Evolutionary conservation across 2,329 filamentous ascomycete genomes (phyloP), one percentile per base, ranked within the genome.

Genomic region (Phialemoniopsis sp.): DNA sequence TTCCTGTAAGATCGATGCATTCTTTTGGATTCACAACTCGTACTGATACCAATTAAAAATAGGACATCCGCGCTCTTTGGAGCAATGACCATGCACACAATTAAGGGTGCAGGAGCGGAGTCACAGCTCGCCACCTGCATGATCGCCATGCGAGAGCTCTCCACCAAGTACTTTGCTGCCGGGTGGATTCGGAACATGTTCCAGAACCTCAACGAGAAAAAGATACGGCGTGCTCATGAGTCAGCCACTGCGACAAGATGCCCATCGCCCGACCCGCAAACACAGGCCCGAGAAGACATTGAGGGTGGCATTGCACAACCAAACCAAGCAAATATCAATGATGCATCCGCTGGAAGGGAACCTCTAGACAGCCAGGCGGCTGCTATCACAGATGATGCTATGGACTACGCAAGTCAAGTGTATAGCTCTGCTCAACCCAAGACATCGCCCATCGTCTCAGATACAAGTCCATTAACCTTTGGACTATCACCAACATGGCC

Each of bases 111-210:
- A 13, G 37, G 29, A 8, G 37, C 29, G 13, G 37, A 38, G 16
- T 29, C 32, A n/a, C 37, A 38, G 14, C 37, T 38, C 29, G 18
- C 15, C 18, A 14, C 33, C 15, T 38, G 37, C 37, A 38, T 38
- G 37, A 30, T 38, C 13, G 37, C 37, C 19, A 38, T 38, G 37
- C 37, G 37, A 6, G 32, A 13, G 29, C 37, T 38, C 13, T 29
- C 29, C n/a, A 34, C 29, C 12, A 38, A 32, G 37, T 38, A 38
- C 19, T 32, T 16, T 16, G 30, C 29, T 29, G 37, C 37, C 8
- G 37, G 30, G 7, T 38, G 37, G 37, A 30, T 38, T 19, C 37
- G 37, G n/a, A 38, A 32, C 29, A 38, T 38, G n/a, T 38, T 38
- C 17, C 37, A 33, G 15, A 38, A 32, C 29, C 37, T 38, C 10